A percentile compares a stretch with the other conserved stretches of the same genome.
Conservation (phyloP, 2,329 filamentous ascomycete species). For the Aureobasidium sp. region DNA sequence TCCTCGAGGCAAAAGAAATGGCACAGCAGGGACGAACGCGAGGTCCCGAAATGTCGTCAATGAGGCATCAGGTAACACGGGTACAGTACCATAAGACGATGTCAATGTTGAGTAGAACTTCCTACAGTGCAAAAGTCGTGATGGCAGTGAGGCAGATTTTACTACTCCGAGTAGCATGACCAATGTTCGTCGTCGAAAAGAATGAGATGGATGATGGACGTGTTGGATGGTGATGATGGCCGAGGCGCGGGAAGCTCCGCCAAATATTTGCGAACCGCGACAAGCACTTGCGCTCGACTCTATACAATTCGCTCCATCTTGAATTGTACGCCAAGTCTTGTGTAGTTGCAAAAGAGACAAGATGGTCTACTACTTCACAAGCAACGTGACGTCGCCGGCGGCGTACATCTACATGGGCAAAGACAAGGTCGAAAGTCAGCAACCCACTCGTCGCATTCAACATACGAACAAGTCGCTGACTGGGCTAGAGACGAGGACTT, state of each 20-base stretch:
- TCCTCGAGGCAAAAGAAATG: constrained; percentile 44
- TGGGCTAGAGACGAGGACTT: constrained; percentile 75
- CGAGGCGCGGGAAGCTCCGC: constrained; percentile 4
- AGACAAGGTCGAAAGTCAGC: constrained; percentile 95
- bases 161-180: background rate
- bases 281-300: background rate
- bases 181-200: background rate
- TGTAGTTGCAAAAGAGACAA: background rate
- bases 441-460: constrained; percentile 15
- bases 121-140: constrained; percentile 6
- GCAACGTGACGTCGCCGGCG: constrained; percentile 70
- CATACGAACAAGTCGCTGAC: constrained; percentile 23
- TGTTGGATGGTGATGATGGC: background rate
- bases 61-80: constrained; percentile 22
- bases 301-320: background rate
- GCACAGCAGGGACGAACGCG: constrained; percentile 48
- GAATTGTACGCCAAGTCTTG: background rate
- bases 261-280: constrained; percentile 1
- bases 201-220: background rate
- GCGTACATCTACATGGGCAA: constrained; percentile 95
- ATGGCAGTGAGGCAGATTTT: background rate
- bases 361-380: constrained; percentile 97
- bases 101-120: constrained; percentile 16
- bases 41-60: constrained; percentile 43
- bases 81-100: constrained; percentile 19